phyloP scores from a whole-genome alignment of 352 stramenopile species.

The Phytophthora sansomeana region DNA sequence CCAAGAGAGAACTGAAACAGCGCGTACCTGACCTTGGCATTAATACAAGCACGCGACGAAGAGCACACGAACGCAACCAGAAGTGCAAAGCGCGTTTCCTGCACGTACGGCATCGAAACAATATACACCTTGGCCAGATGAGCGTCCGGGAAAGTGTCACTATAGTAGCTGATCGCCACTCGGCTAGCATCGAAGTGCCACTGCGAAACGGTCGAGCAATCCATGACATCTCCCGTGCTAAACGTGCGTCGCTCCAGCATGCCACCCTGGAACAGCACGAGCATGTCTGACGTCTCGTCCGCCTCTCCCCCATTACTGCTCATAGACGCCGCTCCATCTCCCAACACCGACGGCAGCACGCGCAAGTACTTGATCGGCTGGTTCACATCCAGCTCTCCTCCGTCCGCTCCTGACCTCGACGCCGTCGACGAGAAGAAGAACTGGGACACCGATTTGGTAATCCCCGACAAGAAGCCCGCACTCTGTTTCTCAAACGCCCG shows the following conservation, averaged over 20 bases:
- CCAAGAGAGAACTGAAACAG: slow-evolving; percentile 72
- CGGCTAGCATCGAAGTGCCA: slow-evolving; percentile 71
- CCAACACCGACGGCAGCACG: slow-evolving; percentile 44
- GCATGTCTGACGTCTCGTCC: slow-evolving; percentile 61
- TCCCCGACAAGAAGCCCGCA: slow-evolving; percentile 65
- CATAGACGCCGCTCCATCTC: slow-evolving; percentile 22
- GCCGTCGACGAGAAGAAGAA: slow-evolving; percentile 74
- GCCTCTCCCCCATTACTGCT: slow-evolving; percentile 29
- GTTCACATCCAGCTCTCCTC: slow-evolving; percentile 52
- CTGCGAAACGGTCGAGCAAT: slow-evolving; percentile 61
- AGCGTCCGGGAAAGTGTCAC: slow-evolving; percentile 63
- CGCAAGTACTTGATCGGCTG: slow-evolving; percentile 65
- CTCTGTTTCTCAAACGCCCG: slow-evolving; percentile 77
- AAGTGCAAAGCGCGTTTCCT: slow-evolving; percentile 61
- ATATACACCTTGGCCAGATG: slow-evolving; percentile 73
- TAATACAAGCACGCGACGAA: slow-evolving; percentile 41
- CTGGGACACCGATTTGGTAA: slow-evolving; percentile 79
- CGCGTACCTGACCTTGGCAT: slow-evolving; percentile 68
- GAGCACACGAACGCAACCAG: slow-evolving; percentile 78
- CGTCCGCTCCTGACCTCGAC: slow-evolving; percentile 37
- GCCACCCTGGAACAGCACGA: slow-evolving; percentile 75
- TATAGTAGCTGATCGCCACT: slow-evolving; percentile 76
- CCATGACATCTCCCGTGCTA: slow-evolving; percentile 67
- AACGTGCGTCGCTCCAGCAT: slow-evolving; percentile 77
- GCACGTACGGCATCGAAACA: slow-evolving; percentile 73